Conservation (phyloP, 2,329 filamentous ascomycete genomes). For the Hymenoscyphus fraxineus region DNA sequence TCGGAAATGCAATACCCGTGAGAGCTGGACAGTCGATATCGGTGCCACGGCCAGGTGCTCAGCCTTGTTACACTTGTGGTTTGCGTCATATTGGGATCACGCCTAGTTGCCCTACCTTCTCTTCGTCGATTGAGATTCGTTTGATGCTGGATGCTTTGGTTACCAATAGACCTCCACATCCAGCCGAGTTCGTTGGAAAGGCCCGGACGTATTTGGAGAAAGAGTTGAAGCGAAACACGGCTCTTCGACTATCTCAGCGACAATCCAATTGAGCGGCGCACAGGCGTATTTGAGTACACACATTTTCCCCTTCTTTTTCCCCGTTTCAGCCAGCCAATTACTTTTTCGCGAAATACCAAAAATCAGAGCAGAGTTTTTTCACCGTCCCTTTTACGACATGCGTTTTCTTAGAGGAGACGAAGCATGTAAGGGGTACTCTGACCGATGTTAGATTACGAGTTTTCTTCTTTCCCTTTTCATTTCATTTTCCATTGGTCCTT, state of each 20-base stretch:
- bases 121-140: neutral
- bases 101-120: neutral
- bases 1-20: neutral
- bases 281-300: neutral
- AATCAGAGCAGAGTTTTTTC: neutral
- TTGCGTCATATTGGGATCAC: neutral
- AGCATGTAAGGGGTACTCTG: neutral
- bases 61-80: neutral
- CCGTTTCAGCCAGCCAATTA: neutral
- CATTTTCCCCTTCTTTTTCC: neutral
- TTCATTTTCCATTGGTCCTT: too few relatives aligned
- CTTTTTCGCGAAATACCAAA: neutral
- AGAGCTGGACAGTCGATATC: neutral
- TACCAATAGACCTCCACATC: neutral
- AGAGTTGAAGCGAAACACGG: neutral
- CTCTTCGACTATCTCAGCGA: neutral
- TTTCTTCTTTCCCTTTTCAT: neutral
- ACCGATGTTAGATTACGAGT: neutral
- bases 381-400: neutral
- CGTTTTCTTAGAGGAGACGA: neutral
- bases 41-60: neutral
- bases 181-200: neutral
- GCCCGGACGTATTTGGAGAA: neutral
- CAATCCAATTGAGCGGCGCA: neutral
- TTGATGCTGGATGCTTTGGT: constrained; percentile 2